phyloP scores from a whole-genome alignment of 2,329 filamentous ascomycete species.

The Phialemonium atrogriseum region DNA sequence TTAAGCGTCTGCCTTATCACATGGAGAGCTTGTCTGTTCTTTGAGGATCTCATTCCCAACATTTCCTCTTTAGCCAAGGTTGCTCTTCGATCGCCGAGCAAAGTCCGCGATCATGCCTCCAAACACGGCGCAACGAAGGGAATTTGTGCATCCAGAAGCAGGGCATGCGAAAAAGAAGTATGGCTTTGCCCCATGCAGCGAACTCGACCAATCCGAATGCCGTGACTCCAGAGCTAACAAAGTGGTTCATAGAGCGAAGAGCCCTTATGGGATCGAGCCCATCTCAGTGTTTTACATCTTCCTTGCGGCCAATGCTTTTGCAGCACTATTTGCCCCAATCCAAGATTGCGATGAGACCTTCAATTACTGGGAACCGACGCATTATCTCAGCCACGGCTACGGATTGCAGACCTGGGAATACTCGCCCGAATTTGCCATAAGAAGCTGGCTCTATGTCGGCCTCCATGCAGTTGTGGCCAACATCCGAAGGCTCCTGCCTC shows the following conservation, averaged over 20 bases:
- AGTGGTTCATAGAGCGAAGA: no score
- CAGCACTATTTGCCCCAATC: constrained; percentile 79
- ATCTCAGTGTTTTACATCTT: constrained; percentile 77
- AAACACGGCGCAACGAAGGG: constrained; percentile 18
- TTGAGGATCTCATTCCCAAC: no score
- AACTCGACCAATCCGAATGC: no score
- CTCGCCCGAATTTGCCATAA: constrained; percentile 86
- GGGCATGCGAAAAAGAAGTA: constrained; percentile 46
- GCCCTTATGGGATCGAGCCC: constrained; percentile 58
- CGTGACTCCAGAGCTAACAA: no score
- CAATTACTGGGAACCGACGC: constrained; percentile 97
- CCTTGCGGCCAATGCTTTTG: constrained; percentile 61
- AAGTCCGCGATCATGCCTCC: constrained; percentile 32
- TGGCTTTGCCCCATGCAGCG: constrained; percentile 6
- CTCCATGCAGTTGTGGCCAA: constrained; percentile 70
- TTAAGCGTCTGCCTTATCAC: constrained; percentile 1
- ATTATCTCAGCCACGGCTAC: constrained; percentile 88
- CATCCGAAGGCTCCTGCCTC: constrained; percentile 54
- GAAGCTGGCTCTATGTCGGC: constrained; percentile 85
- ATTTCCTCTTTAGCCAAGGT: no score
- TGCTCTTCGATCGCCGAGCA: neutral
- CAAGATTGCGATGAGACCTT: constrained; percentile 98
- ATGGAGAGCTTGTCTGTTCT: no score
- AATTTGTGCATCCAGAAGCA: constrained; percentile 40
- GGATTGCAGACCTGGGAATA: constrained; percentile 98